A percentile compares a stretch with the other conserved stretches of the same genome.
Conservation (phyloP, 2,329 filamentous ascomycete genomes). For the Monosporascus sp. region DNA sequence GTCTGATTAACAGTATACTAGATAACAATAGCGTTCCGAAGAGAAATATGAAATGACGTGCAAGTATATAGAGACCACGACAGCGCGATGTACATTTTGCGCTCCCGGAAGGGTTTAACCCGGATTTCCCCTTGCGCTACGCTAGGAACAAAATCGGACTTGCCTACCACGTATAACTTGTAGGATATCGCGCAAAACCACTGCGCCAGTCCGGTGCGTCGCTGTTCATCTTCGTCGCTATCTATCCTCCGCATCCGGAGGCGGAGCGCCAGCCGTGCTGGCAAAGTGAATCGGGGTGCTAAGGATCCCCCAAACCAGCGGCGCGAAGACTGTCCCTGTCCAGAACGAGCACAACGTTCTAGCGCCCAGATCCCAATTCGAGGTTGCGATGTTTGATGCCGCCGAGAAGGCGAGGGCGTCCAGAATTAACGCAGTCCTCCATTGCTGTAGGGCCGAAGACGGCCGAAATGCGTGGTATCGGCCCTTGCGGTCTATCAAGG, state of each 20-base stretch:
- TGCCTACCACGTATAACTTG: slow-evolving; percentile 1
- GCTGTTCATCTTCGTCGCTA: background rate
- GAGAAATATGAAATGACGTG: slow-evolving; percentile 18
- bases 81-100: slow-evolving; percentile 4
- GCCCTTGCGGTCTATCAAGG: slow-evolving; percentile 2
- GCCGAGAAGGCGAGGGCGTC: slow-evolving; percentile 8
- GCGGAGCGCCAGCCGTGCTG: slow-evolving; percentile 6
- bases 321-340: slow-evolving; percentile 8
- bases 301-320: slow-evolving; percentile 8
- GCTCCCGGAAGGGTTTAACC: slow-evolving; percentile 3
- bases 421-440: background rate
- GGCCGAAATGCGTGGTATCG: slow-evolving; percentile 1
- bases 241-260: slow-evolving; percentile 8
- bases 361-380: slow-evolving; percentile 11
- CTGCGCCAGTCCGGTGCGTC: background rate
- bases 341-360: slow-evolving; percentile 11
- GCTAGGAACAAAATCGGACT: slow-evolving; percentile 5
- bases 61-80: slow-evolving; percentile 16
- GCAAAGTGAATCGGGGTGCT: slow-evolving; percentile 10
- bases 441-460: background rate
- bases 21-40: slow-evolving; percentile 22
- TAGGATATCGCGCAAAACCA: slow-evolving; percentile 5
- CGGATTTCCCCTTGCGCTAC: slow-evolving; percentile 5
- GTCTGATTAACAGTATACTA: slow-evolving; percentile 18
- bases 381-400: slow-evolving; percentile 6